These are phyloP conservation scores for Plasmodium vivax DNA, from an alignment of 169 alveolate genomes.

Conservation along the genomic window DNA sequence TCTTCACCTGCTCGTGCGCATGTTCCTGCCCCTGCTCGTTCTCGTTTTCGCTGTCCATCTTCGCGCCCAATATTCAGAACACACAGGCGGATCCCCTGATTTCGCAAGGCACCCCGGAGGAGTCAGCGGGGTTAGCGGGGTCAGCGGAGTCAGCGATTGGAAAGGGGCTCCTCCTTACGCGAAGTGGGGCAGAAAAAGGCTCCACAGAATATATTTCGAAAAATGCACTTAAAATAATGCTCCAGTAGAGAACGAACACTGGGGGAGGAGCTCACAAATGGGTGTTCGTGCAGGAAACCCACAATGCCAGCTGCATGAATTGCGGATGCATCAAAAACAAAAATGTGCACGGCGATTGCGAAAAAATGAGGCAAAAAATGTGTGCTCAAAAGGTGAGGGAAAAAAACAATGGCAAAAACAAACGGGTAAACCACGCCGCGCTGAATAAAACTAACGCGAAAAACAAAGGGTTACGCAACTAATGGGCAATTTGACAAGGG, in stretches of 20 bases:
- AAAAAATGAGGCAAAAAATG: background rate
- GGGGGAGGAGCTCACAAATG: background rate
- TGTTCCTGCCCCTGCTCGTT: background rate
- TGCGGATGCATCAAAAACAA: background rate
- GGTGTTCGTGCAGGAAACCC: background rate
- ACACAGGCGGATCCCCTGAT: background rate
- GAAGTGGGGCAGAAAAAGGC: background rate
- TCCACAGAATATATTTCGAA: background rate
- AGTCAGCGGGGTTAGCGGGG: too few species aligned
- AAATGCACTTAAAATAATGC: background rate
- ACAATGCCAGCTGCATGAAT: background rate
- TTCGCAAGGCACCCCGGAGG: background rate
- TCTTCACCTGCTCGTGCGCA: background rate
- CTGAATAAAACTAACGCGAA: background rate
- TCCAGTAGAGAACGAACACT: background rate
- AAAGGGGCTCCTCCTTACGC: background rate
- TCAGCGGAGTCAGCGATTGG: background rate
- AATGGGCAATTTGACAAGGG: background rate
- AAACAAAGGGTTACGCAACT: background rate
- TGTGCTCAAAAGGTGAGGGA: background rate
- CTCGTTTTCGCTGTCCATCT: constrained; percentile 8
- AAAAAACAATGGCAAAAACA: background rate
- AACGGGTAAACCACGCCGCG: background rate
- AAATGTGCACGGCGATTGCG: background rate
- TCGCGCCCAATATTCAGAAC: background rate